Evolutionary conservation across 768 basidiomycete species (phyloP).

Genomic region (Rhodotorula graminis): DNA sequence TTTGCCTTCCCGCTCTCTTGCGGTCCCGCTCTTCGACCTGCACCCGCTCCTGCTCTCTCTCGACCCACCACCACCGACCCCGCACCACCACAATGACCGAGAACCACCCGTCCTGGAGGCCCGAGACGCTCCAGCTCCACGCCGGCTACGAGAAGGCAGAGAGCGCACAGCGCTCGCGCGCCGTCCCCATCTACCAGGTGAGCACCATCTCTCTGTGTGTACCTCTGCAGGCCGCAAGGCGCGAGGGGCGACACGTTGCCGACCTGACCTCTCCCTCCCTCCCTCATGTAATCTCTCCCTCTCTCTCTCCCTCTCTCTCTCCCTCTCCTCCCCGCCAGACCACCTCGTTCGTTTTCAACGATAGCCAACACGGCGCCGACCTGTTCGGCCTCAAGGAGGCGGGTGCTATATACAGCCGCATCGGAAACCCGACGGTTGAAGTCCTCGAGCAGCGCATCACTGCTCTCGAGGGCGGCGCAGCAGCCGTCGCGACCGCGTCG

Average conservation of each 20-base stretch:
- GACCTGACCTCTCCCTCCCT: no score
- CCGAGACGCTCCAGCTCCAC: conserved; percentile 60
- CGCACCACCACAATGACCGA: neutral
- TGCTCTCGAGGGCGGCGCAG: conserved; percentile 71
- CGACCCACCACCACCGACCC: no score
- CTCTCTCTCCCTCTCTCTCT: no score
- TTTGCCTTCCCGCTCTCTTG: no score
- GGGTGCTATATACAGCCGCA: conserved; percentile 61
- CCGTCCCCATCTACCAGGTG: conserved; percentile 61
- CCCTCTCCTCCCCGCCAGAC: neutral
- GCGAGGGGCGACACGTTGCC: no score
- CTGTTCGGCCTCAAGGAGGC: conserved; percentile 58
- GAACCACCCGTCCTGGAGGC: neutral
- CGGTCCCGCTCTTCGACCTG: neutral
- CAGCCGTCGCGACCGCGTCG: conserved; percentile 64
- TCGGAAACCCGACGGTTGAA: conserved; percentile 47
- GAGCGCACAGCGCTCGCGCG: conserved; percentile 52
- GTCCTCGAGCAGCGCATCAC: conserved; percentile 76
- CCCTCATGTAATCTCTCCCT: no score
- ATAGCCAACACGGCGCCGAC: conserved; percentile 62
- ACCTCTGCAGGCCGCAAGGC: no score
- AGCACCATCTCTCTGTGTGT: neutral
- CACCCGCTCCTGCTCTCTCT: neutral
- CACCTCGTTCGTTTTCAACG: conserved; percentile 35
- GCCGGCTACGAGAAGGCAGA: conserved; percentile 57